Percentiles rank a stretch among this genome's conserved stretches.
Evolutionary conservation across 768 basidiomycete genomes (phyloP).

Genomic region (Mycena kentingensis): DNA sequence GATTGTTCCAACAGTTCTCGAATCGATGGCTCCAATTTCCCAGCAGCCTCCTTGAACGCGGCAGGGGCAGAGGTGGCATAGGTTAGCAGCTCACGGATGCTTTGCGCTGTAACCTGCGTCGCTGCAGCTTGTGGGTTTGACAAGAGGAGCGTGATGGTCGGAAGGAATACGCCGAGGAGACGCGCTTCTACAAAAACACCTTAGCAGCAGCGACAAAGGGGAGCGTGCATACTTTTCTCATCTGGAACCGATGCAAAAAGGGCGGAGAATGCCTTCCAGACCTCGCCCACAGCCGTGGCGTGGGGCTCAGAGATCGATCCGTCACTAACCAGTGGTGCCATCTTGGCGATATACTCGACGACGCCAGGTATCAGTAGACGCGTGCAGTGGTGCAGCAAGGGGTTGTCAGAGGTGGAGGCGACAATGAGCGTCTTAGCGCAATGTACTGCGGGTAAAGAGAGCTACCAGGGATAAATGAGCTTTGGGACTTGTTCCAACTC

Average conservation of each 20-base stretch:
- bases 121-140: constrained; percentile 48
- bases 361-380: constrained; percentile 76
- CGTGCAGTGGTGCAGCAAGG: constrained; percentile 69
- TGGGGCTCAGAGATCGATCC: constrained; percentile 57
- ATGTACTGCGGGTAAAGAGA: constrained; percentile 83
- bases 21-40: constrained; percentile 56
- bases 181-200: constrained; percentile 53
- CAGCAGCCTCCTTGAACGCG: constrained; percentile 85
- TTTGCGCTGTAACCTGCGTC: constrained; percentile 53
- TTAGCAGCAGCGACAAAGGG: neutral
- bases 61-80: constrained; percentile 72
- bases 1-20: constrained; percentile 73
- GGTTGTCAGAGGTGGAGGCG: constrained; percentile 67
- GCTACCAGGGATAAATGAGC: constrained; percentile 40
- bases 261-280: constrained; percentile 76
- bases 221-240: constrained; percentile 58
- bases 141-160: constrained; percentile 72
- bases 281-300: constrained; percentile 68
- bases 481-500: neutral
- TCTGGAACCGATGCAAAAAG: constrained; percentile 61
- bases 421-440: constrained; percentile 84
- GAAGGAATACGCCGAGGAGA: constrained; percentile 70
- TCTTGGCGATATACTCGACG: constrained; percentile 76
- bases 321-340: constrained; percentile 64
- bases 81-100: constrained; percentile 65